Base-by-base conservation (phyloP, 164 flowering plant species). In the Macadamia tetraphylla region DNA sequence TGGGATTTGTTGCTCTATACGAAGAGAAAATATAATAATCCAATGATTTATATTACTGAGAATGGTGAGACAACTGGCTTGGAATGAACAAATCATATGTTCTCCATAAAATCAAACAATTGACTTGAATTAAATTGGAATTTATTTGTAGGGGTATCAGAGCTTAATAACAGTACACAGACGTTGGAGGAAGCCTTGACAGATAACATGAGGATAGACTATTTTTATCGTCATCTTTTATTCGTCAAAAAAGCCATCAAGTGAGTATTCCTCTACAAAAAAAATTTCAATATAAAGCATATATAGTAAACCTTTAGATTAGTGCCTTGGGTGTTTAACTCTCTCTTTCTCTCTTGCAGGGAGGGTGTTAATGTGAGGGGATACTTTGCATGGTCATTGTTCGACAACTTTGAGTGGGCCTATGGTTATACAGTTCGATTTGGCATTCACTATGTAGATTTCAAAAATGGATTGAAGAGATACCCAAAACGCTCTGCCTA, bases 351-450 rank as follows among this genome's bases (percentile, higher is more conserved):
- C 23, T 23, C 23, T 70, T 66, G 71, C 57, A 76, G 78, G 73
- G 72, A 67, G 0, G 86, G 81, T 9, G 84, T 70, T 6, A 64
- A 77, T 6, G 75, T 83, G 62, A 76, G 66, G 65, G 83, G 83
- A n/a, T 83, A 79, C 67, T 81, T 77, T 71, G 84, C 81, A 29
- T 79, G 83, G 86, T 76, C 84, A 15, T 63, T 83, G n/a, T n/a
- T 79, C 63, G 84, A 81, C 65, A 73, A 79, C 72, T 81, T 81
- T 17, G 84, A 81, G 69, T 83, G 87, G 87, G 23, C 13, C 40
- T 65, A 67, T 17, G 84, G 83, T 17, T 81, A 76, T 64, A 71
- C 70, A 0, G 64, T 71, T 44, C 53, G 84, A 10, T 81, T 77
- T 65, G 84, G 23, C 23, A 23, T 23, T 23, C 23, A 23, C 23